Conservation (phyloP, 169 alveolate species). For the Plasmodium vivax region DNA sequence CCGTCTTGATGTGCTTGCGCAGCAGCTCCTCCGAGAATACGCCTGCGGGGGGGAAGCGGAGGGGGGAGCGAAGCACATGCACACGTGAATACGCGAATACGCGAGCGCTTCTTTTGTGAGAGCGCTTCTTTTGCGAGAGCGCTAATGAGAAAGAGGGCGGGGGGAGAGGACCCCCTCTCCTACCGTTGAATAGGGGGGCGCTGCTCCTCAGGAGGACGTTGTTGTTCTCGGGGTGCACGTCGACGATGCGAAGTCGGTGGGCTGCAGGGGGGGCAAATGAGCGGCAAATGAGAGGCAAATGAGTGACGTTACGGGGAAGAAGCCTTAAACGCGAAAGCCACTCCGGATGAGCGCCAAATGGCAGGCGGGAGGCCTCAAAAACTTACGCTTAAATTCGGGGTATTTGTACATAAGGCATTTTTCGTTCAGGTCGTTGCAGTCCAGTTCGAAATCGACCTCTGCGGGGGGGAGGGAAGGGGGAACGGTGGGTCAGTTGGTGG, state of each 20-base stretch:
- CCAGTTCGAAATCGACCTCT: slow-evolving; percentile 23
- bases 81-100: no score
- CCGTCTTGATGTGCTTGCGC: not conserved
- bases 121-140: no score
- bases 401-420: slow-evolving; percentile 22
- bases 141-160: not conserved
- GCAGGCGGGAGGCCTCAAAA: not conserved
- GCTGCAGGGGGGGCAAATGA: not conserved
- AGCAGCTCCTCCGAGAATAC: slow-evolving; percentile 28
- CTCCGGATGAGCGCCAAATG: not conserved
- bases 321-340: not conserved
- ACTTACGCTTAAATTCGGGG: slow-evolving; percentile 61
- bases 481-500: no score
- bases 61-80: not conserved
- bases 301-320: not conserved
- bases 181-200: slow-evolving; percentile 58
- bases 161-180: not conserved
- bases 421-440: slow-evolving; percentile 42
- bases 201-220: slow-evolving; percentile 31
- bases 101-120: no score
- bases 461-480: not conserved
- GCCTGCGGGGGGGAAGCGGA: not conserved
- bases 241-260: slow-evolving; percentile 16
- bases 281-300: no score
- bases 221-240: slow-evolving; percentile 18